Conservation (phyloP, 306 rosid genomes). For the Vigna mungo region DNA sequence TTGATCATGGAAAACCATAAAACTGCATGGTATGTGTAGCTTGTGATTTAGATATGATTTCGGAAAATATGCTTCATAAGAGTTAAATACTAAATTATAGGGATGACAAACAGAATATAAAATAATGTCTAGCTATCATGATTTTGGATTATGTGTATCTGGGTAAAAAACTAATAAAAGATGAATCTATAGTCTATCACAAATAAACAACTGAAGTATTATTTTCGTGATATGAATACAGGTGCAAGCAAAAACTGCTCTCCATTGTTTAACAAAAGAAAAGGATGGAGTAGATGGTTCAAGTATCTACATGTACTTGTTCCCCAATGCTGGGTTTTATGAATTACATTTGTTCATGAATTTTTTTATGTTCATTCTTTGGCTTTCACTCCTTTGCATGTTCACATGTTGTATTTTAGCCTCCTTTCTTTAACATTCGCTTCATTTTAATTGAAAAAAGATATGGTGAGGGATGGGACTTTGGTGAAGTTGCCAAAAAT, state of each 20-base stretch:
- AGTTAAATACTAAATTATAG: constrained; percentile 20
- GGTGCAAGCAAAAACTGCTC: constrained; percentile 73
- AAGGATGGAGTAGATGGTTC: constrained; percentile 86
- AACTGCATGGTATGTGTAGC: constrained; percentile 13
- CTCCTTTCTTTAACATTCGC: constrained; percentile 27
- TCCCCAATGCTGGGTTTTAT: constrained; percentile 38
- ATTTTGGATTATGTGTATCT: constrained; percentile 29
- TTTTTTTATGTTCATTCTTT: constrained; percentile 37
- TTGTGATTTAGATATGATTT: constrained; percentile 19
- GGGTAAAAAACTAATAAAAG: constrained; percentile 26
- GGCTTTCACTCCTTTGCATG: constrained; percentile 17
- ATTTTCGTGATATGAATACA: constrained; percentile 52
- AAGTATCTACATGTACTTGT: constrained; percentile 82
- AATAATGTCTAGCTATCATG: constrained; percentile 13
- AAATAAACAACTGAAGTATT: constrained; percentile 26
- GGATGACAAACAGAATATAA: constrained; percentile 15
- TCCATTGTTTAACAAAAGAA: constrained; percentile 68
- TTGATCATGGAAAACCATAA: constrained; percentile 9
- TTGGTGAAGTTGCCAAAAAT: constrained; percentile 94
- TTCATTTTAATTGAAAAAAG: constrained; percentile 49
- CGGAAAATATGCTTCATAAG: constrained; percentile 14
- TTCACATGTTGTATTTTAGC: constrained; percentile 15
- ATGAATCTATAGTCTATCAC: constrained; percentile 25
- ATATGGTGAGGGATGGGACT: constrained; percentile 99
- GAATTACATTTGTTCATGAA: constrained; percentile 37